Evolutionary conservation across 2,329 filamentous ascomycete genomes (phyloP), one percentile per base, ranked within the genome.

Genomic region (Aspergillus fumigatiaffinis): DNA sequence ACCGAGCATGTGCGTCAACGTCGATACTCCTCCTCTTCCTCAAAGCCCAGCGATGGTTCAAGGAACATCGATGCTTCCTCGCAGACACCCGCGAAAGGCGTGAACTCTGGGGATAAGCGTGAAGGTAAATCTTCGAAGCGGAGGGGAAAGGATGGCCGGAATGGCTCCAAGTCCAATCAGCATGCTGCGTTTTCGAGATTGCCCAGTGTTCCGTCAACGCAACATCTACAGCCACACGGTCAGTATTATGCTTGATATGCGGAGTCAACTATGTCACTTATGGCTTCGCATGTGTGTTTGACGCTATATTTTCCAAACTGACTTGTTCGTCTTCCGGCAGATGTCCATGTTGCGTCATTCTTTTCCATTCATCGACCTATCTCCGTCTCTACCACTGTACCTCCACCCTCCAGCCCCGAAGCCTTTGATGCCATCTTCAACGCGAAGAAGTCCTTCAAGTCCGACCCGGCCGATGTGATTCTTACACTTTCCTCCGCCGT

Each of bases 341-440:
- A 95, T 70, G 83, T 97, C 60, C 88, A 89, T 62, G 81, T 96
- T 49, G 94, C 93, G 7, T 89, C 89, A 59, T 97, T 99, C 82
- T 97, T 97, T 80, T 95, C 92, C 61, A 88, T 96, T 64, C 91
- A 99, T 77, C 87, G 94, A 60, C 94, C 94, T 49, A 93, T 99
- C 69, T 96, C 91, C 55, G 86, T 97, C 63, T 92, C 88, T 51
- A 87, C 88, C 66, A 87, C 88, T 64, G 87, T 96, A 70, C 94
- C 89, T 55, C 86, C 84, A 66, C 80, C 83, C 21, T 83, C 92
- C 49, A 86, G 84, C 53, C 81, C 88, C 60, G 88, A 90, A 70
- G 83, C 87, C 51, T 97, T 97, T 74, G 87, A 90, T 60, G 83
- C 88, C 69, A 92, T 99, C 69, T 97, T 97, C 74, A 81, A 87